phyloP scores from a whole-genome alignment of 805 yeast species.

The Lachancea fermentati region DNA sequence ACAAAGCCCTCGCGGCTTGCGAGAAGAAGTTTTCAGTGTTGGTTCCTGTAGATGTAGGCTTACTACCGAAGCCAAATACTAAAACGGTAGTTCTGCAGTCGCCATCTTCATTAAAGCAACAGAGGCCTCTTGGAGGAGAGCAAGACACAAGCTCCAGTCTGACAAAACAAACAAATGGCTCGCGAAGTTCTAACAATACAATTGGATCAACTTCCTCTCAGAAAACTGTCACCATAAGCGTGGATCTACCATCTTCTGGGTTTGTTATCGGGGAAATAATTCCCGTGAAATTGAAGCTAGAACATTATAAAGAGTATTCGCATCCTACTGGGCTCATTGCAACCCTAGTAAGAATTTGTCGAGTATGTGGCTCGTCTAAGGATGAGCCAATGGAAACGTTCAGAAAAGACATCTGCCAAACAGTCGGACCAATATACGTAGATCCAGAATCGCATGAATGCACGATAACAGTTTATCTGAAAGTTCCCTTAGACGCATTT shows the following conservation, averaged over 20 bases:
- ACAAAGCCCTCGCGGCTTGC: conserved; percentile 37
- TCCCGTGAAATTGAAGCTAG: conserved; percentile 60
- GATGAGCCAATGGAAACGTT: conserved; percentile 51
- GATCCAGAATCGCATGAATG: conserved; percentile 58
- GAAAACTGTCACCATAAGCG: conserved; percentile 37
- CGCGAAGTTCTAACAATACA: conserved; percentile 18
- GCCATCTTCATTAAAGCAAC: conserved; percentile 33
- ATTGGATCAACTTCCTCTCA: conserved; percentile 6
- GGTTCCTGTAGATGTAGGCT: conserved; percentile 69
- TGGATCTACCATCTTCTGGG: conserved; percentile 56
- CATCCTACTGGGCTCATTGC: conserved; percentile 69
- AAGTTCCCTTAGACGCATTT: conserved; percentile 79
- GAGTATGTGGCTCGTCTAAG: conserved; percentile 53
- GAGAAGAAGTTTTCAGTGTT: conserved; percentile 55
- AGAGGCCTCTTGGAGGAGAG: conserved; percentile 25
- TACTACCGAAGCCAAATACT: conserved; percentile 60
- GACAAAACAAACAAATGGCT: conserved; percentile 22
- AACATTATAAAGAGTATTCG: conserved; percentile 66
- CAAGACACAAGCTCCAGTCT: conserved; percentile 25
- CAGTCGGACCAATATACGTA: conserved; percentile 69
- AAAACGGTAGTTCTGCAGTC: conserved; percentile 59
- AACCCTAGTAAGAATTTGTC: conserved; percentile 74
- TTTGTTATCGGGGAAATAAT: conserved; percentile 73
- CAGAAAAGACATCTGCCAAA: conserved; percentile 78
- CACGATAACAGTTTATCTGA: conserved; percentile 54